Percentiles rank a stretch among this genome's conserved stretches.
Evolutionary conservation across 2,329 filamentous ascomycete species (phyloP).

Genomic region (Didymella exigua): DNA sequence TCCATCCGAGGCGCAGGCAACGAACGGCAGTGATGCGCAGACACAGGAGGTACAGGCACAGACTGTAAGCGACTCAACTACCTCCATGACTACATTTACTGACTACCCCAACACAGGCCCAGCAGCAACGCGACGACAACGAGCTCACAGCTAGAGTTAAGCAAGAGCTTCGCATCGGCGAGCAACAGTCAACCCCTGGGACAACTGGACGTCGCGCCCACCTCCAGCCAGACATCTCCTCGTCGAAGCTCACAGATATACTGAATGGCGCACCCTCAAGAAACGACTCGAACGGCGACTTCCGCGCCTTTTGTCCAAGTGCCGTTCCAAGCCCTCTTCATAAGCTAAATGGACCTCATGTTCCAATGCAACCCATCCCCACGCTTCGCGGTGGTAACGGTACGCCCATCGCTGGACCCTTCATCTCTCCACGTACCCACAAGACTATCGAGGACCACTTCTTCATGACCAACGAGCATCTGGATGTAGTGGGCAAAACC

Average conservation of each 20-base stretch:
- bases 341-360: conserved; percentile 14
- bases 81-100: not conserved
- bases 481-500: conserved; percentile 40
- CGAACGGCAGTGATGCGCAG: conserved; percentile 1
- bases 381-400: not conserved
- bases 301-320: conserved; percentile 30
- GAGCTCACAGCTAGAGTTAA: conserved; percentile 22
- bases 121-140: conserved; percentile 13
- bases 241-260: conserved; percentile 38
- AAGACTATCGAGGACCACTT: conserved; percentile 40
- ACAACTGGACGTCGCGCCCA: conserved; percentile 1
- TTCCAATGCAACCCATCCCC: conserved; percentile 13
- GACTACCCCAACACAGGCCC: not conserved
- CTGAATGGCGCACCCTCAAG: conserved; percentile 28
- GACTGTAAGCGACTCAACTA: not conserved
- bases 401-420: not conserved
- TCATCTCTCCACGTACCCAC: conserved; percentile 9
- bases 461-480: conserved; percentile 45
- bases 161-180: conserved; percentile 27
- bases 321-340: conserved; percentile 43
- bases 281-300: conserved; percentile 25
- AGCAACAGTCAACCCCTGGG: conserved; percentile 2
- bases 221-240: conserved; percentile 29
- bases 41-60: conserved; percentile 1
- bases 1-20: conserved; percentile 17